Evolutionary conservation across 805 yeast genomes (phyloP).

Genomic region (Wickerhamiella sorbophila): DNA sequence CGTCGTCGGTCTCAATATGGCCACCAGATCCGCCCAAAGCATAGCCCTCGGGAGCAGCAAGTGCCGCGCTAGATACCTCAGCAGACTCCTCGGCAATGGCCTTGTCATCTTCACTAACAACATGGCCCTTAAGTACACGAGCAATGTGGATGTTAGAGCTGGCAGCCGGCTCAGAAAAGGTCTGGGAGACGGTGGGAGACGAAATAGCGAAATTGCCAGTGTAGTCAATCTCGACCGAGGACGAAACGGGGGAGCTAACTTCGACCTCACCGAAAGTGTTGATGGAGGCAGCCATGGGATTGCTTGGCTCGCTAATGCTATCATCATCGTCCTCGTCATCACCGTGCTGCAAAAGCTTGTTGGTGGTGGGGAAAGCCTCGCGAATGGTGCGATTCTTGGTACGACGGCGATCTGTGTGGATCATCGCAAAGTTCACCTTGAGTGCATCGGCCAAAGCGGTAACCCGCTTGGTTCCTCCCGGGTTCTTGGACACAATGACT

Average conservation of each 20-base stretch:
- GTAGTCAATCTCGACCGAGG: constrained; percentile 1
- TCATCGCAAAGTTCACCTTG: constrained; percentile 95
- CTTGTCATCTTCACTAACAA: constrained; percentile 33
- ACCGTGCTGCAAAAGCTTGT: constrained; percentile 15
- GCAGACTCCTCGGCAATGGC: constrained; percentile 51
- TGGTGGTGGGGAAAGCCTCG: constrained; percentile 17
- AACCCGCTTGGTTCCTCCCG: constrained; percentile 97
- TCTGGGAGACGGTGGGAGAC: constrained; percentile 5
- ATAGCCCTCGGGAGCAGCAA: constrained; percentile 24
- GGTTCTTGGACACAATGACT: constrained; percentile 96
- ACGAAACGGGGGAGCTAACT: background rate
- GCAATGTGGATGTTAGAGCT: constrained; percentile 66
- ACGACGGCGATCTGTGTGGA: constrained; percentile 94
- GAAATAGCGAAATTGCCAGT: background rate
- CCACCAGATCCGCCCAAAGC: constrained; percentile 74
- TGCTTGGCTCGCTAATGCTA: background rate
- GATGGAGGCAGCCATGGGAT: constrained; percentile 7
- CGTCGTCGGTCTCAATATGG: constrained; percentile 65
- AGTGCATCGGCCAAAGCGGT: constrained; percentile 95
- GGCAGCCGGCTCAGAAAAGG: constrained; percentile 15
- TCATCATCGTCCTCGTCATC: constrained; percentile 10
- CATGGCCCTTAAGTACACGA: constrained; percentile 91
- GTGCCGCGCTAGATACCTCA: constrained; percentile 17
- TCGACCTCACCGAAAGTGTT: constrained; percentile 9
- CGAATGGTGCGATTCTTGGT: constrained; percentile 40